Percentiles rank a stretch among this genome's conserved stretches.
Evolutionary conservation across 225 moss, liverwort and hornwort species (phyloP).

Genomic region (Bryoerythrophyllum caledonicum): DNA sequence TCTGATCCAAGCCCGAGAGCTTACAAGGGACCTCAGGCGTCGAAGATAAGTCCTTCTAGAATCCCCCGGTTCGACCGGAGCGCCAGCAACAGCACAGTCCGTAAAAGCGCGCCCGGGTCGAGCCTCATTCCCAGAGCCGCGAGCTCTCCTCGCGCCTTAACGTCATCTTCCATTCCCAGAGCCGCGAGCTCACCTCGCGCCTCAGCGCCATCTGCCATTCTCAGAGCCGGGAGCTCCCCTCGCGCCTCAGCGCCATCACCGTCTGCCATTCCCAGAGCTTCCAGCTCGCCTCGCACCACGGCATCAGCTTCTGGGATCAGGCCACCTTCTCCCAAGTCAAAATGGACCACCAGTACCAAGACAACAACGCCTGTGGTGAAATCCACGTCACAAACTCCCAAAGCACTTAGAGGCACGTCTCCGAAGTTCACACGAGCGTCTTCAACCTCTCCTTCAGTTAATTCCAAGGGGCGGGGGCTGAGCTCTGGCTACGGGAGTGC

Average conservation of each 20-base stretch:
- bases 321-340: conserved; percentile 60
- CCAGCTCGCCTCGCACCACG: conserved; percentile 26
- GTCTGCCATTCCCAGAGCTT: conserved; percentile 28
- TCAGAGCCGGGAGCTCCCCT: no score
- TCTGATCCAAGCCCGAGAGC: conserved; percentile 49
- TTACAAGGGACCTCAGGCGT: conserved; percentile 19
- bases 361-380: conserved; percentile 29
- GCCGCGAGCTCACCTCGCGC: conserved; percentile 29
- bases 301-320: conserved; percentile 43
- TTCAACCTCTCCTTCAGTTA: conserved; percentile 3
- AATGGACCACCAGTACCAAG: conserved; percentile 33
- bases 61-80: conserved; percentile 32
- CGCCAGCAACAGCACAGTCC: not conserved
- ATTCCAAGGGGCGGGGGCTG: not conserved
- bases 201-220: conserved; percentile 19
- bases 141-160: conserved; percentile 35
- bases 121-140: conserved; percentile 15
- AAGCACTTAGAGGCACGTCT: conserved; percentile 6
- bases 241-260: conserved; percentile 35
- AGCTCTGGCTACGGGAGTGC: conserved; percentile 9
- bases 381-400: not conserved
- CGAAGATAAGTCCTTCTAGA: conserved; percentile 21
- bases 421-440: conserved; percentile 7
- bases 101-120: conserved; percentile 35
- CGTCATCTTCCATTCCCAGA: conserved; percentile 36